Base-by-base conservation (phyloP, 371 early-diverging fungal species). In the Apophysomyces elegans region DNA sequence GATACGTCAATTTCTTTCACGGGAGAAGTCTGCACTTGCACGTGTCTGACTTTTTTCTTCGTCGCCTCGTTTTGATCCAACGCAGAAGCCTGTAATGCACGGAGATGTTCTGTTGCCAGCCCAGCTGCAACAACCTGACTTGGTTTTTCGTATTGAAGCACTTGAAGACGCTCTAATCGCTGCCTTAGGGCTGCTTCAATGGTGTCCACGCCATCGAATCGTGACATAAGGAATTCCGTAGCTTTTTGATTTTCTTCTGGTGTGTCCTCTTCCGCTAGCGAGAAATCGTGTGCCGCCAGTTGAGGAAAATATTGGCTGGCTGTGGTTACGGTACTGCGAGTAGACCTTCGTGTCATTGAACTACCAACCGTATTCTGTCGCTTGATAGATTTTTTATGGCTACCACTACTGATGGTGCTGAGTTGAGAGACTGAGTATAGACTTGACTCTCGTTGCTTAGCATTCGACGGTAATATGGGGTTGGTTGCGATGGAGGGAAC, bases 21-120 rank as follows among this genome's bases (percentile, higher is more conserved):
- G 6, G 68, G 68, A 59, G 62, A 47, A n/a, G 68, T 68, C 36
- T 69, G 69, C 18, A 69, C 69, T 26, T 69, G 69, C 56, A 69
- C 56, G 32, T 69, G 69, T 5, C 69, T 46, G 16, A 67, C 59
- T 36, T 58, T 62, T 47, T 58, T 62, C 54, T 50, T 50, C 1
- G 16, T n/a, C 7, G 21, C 0, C 5, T 50, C 21, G 4, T 50
- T 21, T 50, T 46, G 61, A 37, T 57, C 59, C 45, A 59, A 5
- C 54, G 21, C 54, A 7, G 54, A 50, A 1, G 21, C 54, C 54
- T 50, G 54, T 21, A 81, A 62, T 0, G 81, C 81, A 32, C 79
- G 68, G 18, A 81, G 65, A 68, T 81, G 81, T 58, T 78, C 81
- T 26, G 67, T 39, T 18, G 75, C 77, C 61, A 81, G 58, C 37